These are phyloP conservation scores for Viola pubescens DNA, from an alignment of 441 rosid genomes.

Conservation along the genomic window DNA sequence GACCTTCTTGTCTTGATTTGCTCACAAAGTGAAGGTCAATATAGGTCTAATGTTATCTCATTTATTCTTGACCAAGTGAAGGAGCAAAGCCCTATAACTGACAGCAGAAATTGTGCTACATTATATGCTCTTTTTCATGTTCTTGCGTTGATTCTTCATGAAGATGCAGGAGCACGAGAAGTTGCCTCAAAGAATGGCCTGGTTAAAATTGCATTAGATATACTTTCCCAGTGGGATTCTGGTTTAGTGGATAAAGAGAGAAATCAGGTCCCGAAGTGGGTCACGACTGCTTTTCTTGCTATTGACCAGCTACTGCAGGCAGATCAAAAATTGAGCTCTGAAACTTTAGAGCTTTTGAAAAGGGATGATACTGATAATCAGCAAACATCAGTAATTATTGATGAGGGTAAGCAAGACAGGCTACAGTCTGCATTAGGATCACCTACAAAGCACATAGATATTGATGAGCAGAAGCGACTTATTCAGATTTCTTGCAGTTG, in stretches of 20 bases:
- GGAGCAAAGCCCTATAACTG: constrained; percentile 45
- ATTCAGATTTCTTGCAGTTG: constrained; percentile 85
- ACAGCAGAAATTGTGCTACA: constrained; percentile 41
- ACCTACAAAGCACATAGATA: constrained; percentile 38
- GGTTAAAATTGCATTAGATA: constrained; percentile 60
- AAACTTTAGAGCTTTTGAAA: constrained; percentile 70
- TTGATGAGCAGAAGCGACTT: constrained; percentile 69
- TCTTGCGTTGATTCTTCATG: constrained; percentile 87
- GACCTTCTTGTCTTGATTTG: constrained; percentile 83
- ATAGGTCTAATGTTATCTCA: constrained; percentile 66
- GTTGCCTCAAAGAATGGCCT: constrained; percentile 71
- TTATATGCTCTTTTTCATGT: constrained; percentile 80
- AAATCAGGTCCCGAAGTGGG: constrained; percentile 78
- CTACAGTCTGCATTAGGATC: constrained; percentile 50
- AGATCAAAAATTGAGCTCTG: constrained; percentile 71
- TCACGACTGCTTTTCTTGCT: constrained; percentile 92
- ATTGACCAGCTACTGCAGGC: constrained; percentile 86
- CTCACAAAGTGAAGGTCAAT: constrained; percentile 87
- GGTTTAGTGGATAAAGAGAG: constrained; percentile 43
- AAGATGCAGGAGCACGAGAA: constrained; percentile 76
- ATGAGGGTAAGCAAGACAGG: constrained; percentile 64
- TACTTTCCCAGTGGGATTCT: constrained; percentile 75
- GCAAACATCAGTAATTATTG: constrained; percentile 46
- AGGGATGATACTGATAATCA: constrained; percentile 35
- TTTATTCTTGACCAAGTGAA: constrained; percentile 74